phyloP scores from a whole-genome alignment of 2,329 filamentous ascomycete species.

The Phaeophleospora eucalypticola region DNA sequence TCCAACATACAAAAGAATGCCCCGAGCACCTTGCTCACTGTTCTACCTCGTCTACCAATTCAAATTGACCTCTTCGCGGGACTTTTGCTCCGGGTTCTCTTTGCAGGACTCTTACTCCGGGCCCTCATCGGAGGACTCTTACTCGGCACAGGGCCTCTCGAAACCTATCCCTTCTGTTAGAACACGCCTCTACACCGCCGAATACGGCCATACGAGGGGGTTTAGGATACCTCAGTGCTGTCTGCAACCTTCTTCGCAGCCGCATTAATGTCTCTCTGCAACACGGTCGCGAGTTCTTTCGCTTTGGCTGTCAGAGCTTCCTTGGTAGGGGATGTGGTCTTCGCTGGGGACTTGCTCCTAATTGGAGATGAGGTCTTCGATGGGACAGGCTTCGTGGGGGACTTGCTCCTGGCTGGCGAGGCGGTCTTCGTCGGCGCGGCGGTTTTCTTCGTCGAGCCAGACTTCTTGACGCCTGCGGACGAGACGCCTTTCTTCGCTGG shows the following conservation, averaged over 20 bases:
- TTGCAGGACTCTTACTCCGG: not conserved
- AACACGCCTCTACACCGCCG: not conserved
- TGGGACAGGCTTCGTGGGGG: not conserved
- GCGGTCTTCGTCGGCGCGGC: constrained; percentile 3
- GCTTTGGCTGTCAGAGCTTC: not conserved
- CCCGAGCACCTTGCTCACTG: too few species aligned
- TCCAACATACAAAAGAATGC: too few species aligned
- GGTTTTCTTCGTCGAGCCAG: not conserved
- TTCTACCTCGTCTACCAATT: too few species aligned
- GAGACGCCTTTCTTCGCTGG: not conserved
- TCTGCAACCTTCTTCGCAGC: constrained; percentile 4
- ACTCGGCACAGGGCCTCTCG: not conserved
- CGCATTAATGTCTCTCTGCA: constrained; percentile 1
- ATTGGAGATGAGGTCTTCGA: not conserved
- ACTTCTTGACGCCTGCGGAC: not conserved
- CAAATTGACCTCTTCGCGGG: too few species aligned
- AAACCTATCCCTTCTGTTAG: not conserved
- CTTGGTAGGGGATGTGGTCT: not conserved
- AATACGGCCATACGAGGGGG: not conserved
- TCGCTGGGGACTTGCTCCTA: too few species aligned
- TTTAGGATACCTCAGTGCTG: not conserved
- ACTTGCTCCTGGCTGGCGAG: not conserved
- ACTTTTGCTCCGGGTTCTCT: not conserved
- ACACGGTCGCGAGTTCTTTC: not conserved
- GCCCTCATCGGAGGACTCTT: too few species aligned